Conservation (phyloP, 129 eudicot species). For the Flaveria brownii region DNA sequence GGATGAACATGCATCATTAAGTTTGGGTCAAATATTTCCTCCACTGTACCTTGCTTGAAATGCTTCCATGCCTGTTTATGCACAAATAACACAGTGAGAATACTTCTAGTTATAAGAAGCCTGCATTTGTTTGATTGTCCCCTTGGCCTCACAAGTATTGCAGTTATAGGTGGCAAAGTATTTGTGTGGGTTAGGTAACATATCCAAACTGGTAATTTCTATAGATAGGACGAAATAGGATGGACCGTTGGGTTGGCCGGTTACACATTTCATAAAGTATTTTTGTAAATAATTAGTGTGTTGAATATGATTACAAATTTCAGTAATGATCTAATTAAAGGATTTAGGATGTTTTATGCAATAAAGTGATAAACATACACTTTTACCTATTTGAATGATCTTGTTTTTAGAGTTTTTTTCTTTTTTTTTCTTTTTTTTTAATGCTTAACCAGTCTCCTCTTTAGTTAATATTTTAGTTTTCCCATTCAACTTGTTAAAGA, state of each 20-base stretch:
- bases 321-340: background rate
- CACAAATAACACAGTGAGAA: slow-evolving; percentile 4
- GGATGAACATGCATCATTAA: slow-evolving; percentile 44
- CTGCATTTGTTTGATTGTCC: background rate
- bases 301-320: background rate
- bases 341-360: background rate
- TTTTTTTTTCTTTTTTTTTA: no score
- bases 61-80: slow-evolving; percentile 74
- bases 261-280: background rate
- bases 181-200: background rate
- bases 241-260: background rate
- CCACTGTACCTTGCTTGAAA: slow-evolving; percentile 58
- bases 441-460: background rate
- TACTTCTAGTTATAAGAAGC: background rate
- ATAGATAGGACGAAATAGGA: background rate
- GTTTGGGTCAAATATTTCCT: slow-evolving; percentile 74
- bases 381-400: background rate
- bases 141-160: background rate
- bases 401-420: background rate
- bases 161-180: background rate
- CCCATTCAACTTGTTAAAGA: background rate
- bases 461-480: background rate
- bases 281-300: background rate
- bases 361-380: background rate
- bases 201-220: background rate